These are phyloP conservation scores for Boletus bicolor DNA, from an alignment of 768 basidiomycete species.

Conservation along the genomic window DNA sequence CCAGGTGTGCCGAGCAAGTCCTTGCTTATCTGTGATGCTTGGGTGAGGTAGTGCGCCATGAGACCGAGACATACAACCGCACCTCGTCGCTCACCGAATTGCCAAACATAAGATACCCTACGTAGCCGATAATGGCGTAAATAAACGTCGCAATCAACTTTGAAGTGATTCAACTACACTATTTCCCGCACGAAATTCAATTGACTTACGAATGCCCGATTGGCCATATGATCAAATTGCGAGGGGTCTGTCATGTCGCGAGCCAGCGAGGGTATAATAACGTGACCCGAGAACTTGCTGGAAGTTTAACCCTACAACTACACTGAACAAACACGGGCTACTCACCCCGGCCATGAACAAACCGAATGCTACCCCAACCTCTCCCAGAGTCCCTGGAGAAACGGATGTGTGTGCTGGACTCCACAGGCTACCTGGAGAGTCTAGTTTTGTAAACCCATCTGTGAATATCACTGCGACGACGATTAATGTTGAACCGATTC, in stretches of 20 bases:
- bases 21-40: constrained; percentile 62
- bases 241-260: constrained; percentile 85
- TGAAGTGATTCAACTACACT: not conserved
- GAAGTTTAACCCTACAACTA: not conserved
- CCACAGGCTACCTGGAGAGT: constrained; percentile 80
- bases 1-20: constrained; percentile 72
- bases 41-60: not conserved
- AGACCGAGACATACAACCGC: constrained; percentile 13
- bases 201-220: constrained; percentile 75
- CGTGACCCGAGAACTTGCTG: constrained; percentile 81
- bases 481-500: constrained; percentile 73
- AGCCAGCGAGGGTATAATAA: constrained; percentile 86
- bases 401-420: constrained; percentile 66
- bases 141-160: constrained; percentile 62
- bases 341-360: constrained; percentile 89
- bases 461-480: constrained; percentile 75
- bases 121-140: constrained; percentile 66
- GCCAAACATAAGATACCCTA: constrained; percentile 93
- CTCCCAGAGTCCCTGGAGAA: constrained; percentile 46
- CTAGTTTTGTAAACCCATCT: constrained; percentile 73
- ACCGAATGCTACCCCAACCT: constrained; percentile 80
- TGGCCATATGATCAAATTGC: constrained; percentile 78
- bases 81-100: constrained; percentile 77
- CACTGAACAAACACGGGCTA: not conserved
- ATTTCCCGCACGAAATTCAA: not conserved